These are phyloP conservation scores for Trametes pubescens DNA, from an alignment of 1,284 basidiomycete species.

Conservation along the genomic window DNA sequence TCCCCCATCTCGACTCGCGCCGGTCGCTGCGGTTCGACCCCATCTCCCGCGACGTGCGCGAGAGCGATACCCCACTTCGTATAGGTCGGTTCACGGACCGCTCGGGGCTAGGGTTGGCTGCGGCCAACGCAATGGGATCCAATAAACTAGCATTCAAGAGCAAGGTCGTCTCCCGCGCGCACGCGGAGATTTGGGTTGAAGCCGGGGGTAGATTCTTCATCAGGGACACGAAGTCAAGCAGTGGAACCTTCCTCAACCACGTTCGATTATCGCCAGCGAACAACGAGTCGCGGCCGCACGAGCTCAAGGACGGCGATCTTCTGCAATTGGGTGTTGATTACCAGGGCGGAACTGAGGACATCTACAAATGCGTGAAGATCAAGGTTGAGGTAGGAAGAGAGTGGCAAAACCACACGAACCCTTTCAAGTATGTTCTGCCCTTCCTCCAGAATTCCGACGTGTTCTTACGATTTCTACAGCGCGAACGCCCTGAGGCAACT, in stretches of 20 bases:
- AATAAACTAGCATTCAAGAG: constrained; percentile 95
- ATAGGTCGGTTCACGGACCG: constrained; percentile 94
- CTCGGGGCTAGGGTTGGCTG: constrained; percentile 70
- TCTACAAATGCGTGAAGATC: constrained; percentile 98
- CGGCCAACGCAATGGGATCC: constrained; percentile 74
- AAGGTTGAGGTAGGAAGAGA: constrained; percentile 90
- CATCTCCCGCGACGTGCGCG: constrained; percentile 84
- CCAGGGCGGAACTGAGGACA: constrained; percentile 97
- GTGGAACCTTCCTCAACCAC: constrained; percentile 97
- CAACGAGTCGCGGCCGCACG: constrained; percentile 80
- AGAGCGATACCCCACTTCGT: constrained; percentile 76
- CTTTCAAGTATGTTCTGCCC: constrained; percentile 85
- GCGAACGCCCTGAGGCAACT: constrained; percentile 86
- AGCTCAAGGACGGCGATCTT: constrained; percentile 94
- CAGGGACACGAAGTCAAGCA: constrained; percentile 89
- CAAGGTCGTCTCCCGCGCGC: constrained; percentile 94
- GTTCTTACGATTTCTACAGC: constrained; percentile 45
- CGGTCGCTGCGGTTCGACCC: constrained; percentile 94
- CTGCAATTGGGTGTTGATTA: constrained; percentile 98
- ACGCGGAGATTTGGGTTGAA: constrained; percentile 94
- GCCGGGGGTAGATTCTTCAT: constrained; percentile 80
- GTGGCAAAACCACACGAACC: constrained; percentile 90
- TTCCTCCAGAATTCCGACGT: constrained; percentile 18
- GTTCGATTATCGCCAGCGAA: constrained; percentile 88
- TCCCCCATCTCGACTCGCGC: constrained; percentile 92